phyloP scores from a whole-genome alignment of 176 grass and related monocot genomes.

The Cymbopogon citratus region DNA sequence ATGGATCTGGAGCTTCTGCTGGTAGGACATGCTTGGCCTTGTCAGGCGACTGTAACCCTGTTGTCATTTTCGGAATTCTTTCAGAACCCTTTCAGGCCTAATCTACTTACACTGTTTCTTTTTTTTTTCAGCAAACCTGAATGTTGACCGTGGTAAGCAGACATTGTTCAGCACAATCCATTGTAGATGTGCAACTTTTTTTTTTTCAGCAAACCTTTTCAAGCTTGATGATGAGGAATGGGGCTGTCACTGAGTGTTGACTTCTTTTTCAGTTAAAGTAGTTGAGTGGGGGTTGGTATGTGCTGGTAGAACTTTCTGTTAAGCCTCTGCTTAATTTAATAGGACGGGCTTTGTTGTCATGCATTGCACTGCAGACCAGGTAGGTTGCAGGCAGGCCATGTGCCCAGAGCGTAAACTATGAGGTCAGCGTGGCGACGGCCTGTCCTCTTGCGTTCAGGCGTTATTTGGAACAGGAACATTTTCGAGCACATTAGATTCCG shows the following conservation, averaged over 20 bases:
- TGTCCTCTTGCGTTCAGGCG: conserved; percentile 2
- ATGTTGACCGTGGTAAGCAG: not conserved
- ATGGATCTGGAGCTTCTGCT: conserved; percentile 3
- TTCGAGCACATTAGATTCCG: not conserved
- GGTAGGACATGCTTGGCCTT: conserved; percentile 28
- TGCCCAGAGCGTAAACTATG: conserved; percentile 7
- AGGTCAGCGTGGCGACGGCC: not conserved
- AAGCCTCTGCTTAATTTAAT: not conserved
- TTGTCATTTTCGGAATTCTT: not conserved
- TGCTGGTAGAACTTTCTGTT: not conserved
- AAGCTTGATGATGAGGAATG: not conserved
- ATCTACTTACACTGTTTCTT: no score
- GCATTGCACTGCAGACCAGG: not conserved
- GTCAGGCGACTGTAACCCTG: not conserved
- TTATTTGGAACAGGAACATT: conserved; percentile 6
- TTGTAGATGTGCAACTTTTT: not conserved
- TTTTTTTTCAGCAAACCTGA: no score
- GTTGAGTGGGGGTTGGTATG: not conserved
- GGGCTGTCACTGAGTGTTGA: not conserved
- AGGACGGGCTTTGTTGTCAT: no score
- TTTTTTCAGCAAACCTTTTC: not conserved
- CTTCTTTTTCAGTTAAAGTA: not conserved
- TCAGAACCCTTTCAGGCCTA: not conserved
- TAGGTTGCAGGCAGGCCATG: not conserved
- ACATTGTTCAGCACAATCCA: no score